Evolutionary conservation across 73 alveolate genomes (phyloP).

Genomic region (Tetrahymena borealis): DNA sequence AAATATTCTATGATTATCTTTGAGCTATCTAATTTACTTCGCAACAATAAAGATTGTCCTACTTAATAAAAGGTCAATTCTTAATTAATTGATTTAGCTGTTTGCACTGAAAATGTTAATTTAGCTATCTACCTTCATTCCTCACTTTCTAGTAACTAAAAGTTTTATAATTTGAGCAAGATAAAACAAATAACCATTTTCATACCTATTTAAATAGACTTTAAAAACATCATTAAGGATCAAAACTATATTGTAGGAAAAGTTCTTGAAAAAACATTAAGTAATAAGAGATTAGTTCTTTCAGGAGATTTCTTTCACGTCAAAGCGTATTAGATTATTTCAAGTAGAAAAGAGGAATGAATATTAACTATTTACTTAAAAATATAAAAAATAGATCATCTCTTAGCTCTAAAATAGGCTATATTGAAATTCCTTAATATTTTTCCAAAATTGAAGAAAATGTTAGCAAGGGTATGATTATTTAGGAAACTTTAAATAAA

Average conservation of each 20-base stretch:
- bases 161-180: no score
- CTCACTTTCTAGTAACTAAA: neutral
- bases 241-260: neutral
- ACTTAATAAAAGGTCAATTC: neutral
- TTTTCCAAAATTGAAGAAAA: neutral
- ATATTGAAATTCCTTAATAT: neutral
- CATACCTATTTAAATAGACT: neutral
- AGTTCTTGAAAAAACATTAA: neutral
- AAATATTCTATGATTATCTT: neutral
- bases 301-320: neutral
- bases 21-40: neutral
- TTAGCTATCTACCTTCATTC: neutral
- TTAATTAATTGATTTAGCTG: neutral
- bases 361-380: no score
- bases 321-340: neutral
- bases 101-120: neutral
- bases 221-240: neutral
- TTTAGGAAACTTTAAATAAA: neutral
- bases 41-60: neutral
- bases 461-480: neutral
- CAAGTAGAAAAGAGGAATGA: no score
- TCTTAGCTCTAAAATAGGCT: neutral
- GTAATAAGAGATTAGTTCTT: neutral
- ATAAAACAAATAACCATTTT: no score
- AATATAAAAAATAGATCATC: neutral